Evolutionary conservation across 805 yeast species (phyloP).

Genomic region (Candida yuanshanica): DNA sequence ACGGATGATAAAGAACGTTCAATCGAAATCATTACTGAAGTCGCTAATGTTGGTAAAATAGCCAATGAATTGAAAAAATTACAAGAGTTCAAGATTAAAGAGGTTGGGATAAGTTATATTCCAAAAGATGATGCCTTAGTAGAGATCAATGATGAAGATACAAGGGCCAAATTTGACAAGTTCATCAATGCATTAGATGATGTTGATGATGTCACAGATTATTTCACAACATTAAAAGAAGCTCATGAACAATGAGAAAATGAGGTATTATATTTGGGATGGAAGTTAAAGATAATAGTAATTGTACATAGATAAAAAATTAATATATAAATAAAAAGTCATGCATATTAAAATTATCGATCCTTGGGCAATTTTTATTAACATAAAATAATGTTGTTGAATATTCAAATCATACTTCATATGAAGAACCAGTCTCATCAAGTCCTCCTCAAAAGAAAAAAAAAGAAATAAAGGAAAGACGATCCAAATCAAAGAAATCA

Average conservation of each 20-base stretch:
- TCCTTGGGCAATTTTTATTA: too few species aligned
- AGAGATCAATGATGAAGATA: slow-evolving; percentile 47
- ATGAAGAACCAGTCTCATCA: too few species aligned
- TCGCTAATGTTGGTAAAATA: slow-evolving; percentile 54
- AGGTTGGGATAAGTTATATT: slow-evolving; percentile 63
- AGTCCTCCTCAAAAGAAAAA: background rate
- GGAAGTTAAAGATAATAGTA: too few species aligned
- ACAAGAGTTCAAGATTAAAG: slow-evolving; percentile 48
- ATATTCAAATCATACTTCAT: too few species aligned
- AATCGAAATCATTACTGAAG: slow-evolving; percentile 56
- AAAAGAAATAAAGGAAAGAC: background rate
- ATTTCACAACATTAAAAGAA: slow-evolving; percentile 62
- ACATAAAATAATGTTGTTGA: too few species aligned
- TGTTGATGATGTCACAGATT: slow-evolving; percentile 77
- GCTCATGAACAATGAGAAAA: background rate
- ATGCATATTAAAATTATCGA: background rate
- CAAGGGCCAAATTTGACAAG: slow-evolving; percentile 46
- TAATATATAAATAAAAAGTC: background rate
- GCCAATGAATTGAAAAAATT: slow-evolving; percentile 49
- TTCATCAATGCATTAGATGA: slow-evolving; percentile 61
- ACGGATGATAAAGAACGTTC: slow-evolving; percentile 23
- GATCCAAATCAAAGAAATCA: background rate
- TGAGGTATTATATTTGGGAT: background rate
- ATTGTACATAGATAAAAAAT: slow-evolving; percentile 3
- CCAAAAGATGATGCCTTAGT: slow-evolving; percentile 59